These are phyloP conservation scores for Trametes cinnabarina DNA, from an alignment of 768 basidiomycete species.

Conservation along the genomic window DNA sequence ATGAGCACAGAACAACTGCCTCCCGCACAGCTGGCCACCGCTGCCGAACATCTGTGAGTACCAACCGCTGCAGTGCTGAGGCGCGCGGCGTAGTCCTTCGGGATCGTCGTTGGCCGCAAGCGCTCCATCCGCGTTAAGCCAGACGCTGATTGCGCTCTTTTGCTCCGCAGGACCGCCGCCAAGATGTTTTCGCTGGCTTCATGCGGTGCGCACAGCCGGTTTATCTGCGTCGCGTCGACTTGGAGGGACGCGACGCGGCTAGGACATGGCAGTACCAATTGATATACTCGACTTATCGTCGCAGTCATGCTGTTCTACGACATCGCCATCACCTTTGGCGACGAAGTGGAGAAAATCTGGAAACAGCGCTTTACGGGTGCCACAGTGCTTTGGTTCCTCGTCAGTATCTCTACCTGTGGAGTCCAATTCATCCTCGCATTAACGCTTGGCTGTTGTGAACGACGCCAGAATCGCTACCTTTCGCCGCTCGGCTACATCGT, in stretches of 20 bases:
- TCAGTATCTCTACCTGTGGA: neutral
- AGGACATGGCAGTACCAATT: neutral
- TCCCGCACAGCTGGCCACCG: slow-evolving; percentile 12
- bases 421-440: neutral
- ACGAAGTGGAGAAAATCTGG: slow-evolving; percentile 25
- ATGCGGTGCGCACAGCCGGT: slow-evolving; percentile 14
- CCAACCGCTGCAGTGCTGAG: too few relatives aligned
- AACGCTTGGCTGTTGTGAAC: neutral
- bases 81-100: neutral
- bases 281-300: neutral
- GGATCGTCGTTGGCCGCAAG: slow-evolving; percentile 2
- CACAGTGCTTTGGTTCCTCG: slow-evolving; percentile 25
- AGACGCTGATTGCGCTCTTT: slow-evolving; percentile 1
- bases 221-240: neutral
- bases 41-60: slow-evolving; percentile 20
- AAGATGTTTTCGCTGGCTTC: slow-evolving; percentile 24
- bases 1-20: slow-evolving; percentile 11
- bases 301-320: slow-evolving; percentile 25
- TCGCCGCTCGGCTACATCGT: slow-evolving; percentile 28
- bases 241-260: neutral
- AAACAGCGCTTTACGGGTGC: slow-evolving; percentile 25
- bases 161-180: slow-evolving; percentile 14
- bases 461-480: slow-evolving; percentile 26
- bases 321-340: slow-evolving; percentile 23
- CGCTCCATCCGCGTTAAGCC: neutral